Evolutionary conservation across 345 rosid genomes (phyloP), one percentile per base, ranked within the genome.

Genomic region (Cardiospermum halicacabum): DNA sequence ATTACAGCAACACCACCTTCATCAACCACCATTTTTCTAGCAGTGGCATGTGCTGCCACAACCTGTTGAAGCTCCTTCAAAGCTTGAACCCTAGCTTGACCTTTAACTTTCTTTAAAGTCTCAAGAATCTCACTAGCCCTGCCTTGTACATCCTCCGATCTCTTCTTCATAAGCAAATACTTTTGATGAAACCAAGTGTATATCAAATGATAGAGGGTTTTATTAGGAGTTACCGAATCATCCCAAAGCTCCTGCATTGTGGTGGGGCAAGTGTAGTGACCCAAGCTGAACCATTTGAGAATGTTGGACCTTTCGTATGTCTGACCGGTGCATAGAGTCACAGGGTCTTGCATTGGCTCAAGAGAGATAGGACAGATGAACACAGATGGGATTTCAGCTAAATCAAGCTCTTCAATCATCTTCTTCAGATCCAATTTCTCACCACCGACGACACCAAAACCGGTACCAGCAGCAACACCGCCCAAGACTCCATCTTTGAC

Each of bases 171-270:
- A 5, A 75, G 71, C 49, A 82, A 65, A 70, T 82, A 84, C 67
- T 80, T 84, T 36, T 82, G 90, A 18, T 85, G 77, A 60, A 85
- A 87, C 90, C 94, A 87, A 69, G 84, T 81, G 53, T 74, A 69
- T 66, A 85, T 87, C 64, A 87, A 80, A 45, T 87, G 89, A 40
- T 80, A 68, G 39, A 86, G 85, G 16, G 92, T 86, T 51, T 61
- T 82, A 60, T 86, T 84, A 5, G 92, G 85, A 2, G 89, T 86
- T 26, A 86, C 31, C 11, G 84, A 69, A 62, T 84, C 81, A 56
- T 82, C 89, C 92, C 92, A 86, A 4, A 84, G 87, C 77, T 86
- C 92, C 61, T 86, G 89, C 89, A 86, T 86, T 53, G 89, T 86
- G 5, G 89, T 84, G 49, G 92, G 92, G 62, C 92, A 86, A 59